Percentiles rank a stretch among this genome's conserved stretches.
These are phyloP conservation scores for Tremellales sp. DNA, from an alignment of 1,284 basidiomycete genomes.

Conservation along the genomic window DNA sequence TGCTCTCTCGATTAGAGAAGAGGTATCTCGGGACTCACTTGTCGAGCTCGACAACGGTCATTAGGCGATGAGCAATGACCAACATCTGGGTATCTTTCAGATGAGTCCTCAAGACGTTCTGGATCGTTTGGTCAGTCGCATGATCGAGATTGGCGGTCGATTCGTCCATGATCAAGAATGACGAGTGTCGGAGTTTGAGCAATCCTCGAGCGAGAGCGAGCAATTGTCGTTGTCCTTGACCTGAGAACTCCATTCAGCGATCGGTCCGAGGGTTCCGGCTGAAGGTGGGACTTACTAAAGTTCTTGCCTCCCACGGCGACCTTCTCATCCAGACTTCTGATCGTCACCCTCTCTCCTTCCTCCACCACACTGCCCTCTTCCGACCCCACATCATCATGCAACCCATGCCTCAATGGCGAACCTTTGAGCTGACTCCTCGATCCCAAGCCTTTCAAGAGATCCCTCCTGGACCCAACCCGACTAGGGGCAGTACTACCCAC, in stretches of 20 bases:
- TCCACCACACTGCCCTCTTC: slow-evolving; percentile 2
- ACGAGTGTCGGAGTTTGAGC: slow-evolving; percentile 51
- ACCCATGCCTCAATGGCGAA: slow-evolving; percentile 3
- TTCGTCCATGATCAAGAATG: slow-evolving; percentile 56
- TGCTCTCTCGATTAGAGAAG: too few species aligned
- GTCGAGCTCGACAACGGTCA: slow-evolving; percentile 52
- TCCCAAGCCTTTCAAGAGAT: background rate
- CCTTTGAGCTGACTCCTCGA: background rate
- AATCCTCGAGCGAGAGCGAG: slow-evolving; percentile 55
- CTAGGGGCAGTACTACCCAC: slow-evolving; percentile 10
- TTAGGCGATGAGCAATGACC: slow-evolving; percentile 52
- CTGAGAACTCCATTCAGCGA: slow-evolving; percentile 41
- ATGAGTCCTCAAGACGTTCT: slow-evolving; percentile 48
- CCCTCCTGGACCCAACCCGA: slow-evolving; percentile 6
- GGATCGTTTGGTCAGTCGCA: slow-evolving; percentile 51
- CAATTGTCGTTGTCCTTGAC: slow-evolving; percentile 56
- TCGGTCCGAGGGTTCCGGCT: too few species aligned
- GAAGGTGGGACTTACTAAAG: slow-evolving; percentile 32
- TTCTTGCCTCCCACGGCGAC: slow-evolving; percentile 53
- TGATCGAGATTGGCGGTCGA: slow-evolving; percentile 52
- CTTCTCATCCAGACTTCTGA: slow-evolving; percentile 51
- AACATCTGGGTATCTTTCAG: slow-evolving; percentile 48
- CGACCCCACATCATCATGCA: slow-evolving; percentile 6
- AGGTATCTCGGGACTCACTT: slow-evolving; percentile 42
- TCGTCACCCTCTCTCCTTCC: slow-evolving; percentile 44